These are phyloP conservation scores for Mesembryanthemum crystallinum DNA, from an alignment of 148 eudicot genomes.

Conservation along the genomic window DNA sequence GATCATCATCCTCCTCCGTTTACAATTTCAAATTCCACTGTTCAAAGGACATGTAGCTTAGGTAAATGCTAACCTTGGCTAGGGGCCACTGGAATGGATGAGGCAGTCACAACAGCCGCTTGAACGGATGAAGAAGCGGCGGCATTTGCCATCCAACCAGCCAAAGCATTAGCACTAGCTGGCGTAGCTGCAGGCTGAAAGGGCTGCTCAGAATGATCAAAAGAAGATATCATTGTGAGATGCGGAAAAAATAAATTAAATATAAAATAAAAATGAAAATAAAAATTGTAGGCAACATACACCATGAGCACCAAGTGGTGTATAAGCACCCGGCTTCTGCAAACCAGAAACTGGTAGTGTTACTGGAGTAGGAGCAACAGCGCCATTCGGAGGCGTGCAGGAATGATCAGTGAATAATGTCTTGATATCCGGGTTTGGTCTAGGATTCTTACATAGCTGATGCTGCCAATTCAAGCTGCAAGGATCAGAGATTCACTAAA, in stretches of 20 bases:
- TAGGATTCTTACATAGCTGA: slow-evolving; percentile 84
- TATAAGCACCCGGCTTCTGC: slow-evolving; percentile 68
- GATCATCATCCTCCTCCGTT: not conserved
- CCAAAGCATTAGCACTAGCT: slow-evolving; percentile 82
- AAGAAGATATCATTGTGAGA: not conserved
- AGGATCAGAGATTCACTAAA: slow-evolving; percentile 9
- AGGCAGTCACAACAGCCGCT: slow-evolving; percentile 89
- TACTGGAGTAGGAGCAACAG: slow-evolving; percentile 65
- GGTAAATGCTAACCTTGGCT: slow-evolving; percentile 59
- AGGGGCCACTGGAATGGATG: slow-evolving; percentile 68
- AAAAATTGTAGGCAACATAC: slow-evolving; percentile 46
- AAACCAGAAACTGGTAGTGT: slow-evolving; percentile 63
- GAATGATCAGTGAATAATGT: slow-evolving; percentile 82
- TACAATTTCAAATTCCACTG: slow-evolving; percentile 6
- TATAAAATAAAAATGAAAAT: too few species aligned
- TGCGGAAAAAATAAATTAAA: too few species aligned
- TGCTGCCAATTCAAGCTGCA: slow-evolving; percentile 96
- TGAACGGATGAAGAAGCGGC: slow-evolving; percentile 83
- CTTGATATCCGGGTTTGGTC: slow-evolving; percentile 85
- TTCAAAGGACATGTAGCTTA: not conserved
- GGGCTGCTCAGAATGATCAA: slow-evolving; percentile 46
- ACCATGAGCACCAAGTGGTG: slow-evolving; percentile 77
- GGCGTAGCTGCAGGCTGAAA: slow-evolving; percentile 74
- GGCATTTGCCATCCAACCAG: slow-evolving; percentile 95
- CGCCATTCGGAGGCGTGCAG: slow-evolving; percentile 73